Evolutionary conservation across 129 eudicot species (phyloP), one percentile per base, ranked within the genome.

Genomic region (Flaveria linearis): DNA sequence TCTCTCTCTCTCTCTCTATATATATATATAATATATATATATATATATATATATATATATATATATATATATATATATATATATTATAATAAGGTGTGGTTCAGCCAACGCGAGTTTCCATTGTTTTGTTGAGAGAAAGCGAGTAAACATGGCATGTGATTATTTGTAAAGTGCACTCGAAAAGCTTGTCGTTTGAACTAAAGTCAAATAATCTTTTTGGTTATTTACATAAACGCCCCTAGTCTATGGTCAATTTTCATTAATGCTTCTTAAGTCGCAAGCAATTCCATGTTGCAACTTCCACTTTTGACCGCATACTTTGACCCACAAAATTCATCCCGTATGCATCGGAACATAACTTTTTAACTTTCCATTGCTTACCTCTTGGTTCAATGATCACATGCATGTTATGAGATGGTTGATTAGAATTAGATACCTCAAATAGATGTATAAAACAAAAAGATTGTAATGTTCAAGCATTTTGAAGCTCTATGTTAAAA

Each of bases 121-220:
- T 73, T 57, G 57, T 57, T 73, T 73, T 73, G 77, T 41, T 73
- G 41, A 67, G 57, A 67, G 66, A 76, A 76, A 76, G 56, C 58
- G 55, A 68, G 58, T 55, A 77, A 78, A 78, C 82, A 78, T 33
- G 76, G 18, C 82, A 78, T 60, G 82, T 78, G 82, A 69, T 78
- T 57, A 57, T 78, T 78, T 53, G 76, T 78, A 70, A 78, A 69
- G 71, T 76, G 42, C 43, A 63, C 18, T 78, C 69, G 9, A 9
- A 56, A 55, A 76, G 11, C 25, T 55, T 45, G 60, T 69, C 49
- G 61, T 69, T 30, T 17, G 42, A 25, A 68, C 15, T 66, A 66
- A 50, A 51, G 80, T 76, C 66, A 76, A 62, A 33, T 15, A 41
- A 36, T 60, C 11, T 39, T 52, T 66, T 56, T 39, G 9, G 28